Conservation (phyloP, 768 basidiomycete genomes). For the Psilocybe subaeruginosa region DNA sequence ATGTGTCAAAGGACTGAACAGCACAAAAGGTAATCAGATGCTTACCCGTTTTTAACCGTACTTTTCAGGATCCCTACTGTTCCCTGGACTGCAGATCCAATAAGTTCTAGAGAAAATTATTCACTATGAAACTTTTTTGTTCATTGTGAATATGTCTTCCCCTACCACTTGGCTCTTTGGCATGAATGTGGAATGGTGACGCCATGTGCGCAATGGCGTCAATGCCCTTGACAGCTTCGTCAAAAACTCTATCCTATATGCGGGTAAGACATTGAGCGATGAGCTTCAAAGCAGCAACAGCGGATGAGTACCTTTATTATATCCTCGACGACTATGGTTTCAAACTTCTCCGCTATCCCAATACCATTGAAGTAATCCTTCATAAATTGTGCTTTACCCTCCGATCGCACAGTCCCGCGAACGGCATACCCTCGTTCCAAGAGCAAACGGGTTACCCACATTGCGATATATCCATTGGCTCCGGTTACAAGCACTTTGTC, state of each 20-base stretch:
- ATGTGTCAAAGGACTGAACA: not conserved
- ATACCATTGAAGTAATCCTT: slow-evolving; percentile 52
- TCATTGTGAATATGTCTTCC: too few species aligned
- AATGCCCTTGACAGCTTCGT: slow-evolving; percentile 77
- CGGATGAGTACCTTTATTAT: slow-evolving; percentile 41
- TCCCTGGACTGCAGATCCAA: slow-evolving; percentile 73
- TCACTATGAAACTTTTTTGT: too few species aligned
- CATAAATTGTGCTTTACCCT: slow-evolving; percentile 59
- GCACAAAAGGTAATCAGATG: slow-evolving; percentile 13
- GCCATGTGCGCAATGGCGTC: slow-evolving; percentile 41
- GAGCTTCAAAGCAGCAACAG: too few species aligned
- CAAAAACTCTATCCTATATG: slow-evolving; percentile 71
- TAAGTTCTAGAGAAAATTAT: slow-evolving; percentile 47
- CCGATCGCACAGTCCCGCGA: slow-evolving; percentile 68
- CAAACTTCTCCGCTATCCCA: slow-evolving; percentile 57
- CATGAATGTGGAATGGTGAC: slow-evolving; percentile 57
- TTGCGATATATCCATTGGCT: too few species aligned
- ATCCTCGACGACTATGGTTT: slow-evolving; percentile 70
- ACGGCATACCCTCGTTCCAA: slow-evolving; percentile 66
- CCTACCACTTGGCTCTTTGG: slow-evolving; percentile 43
- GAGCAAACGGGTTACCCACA: slow-evolving; percentile 54
- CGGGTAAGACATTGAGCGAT: too few species aligned
- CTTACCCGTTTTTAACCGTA: slow-evolving; percentile 55
- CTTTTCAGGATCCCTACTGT: slow-evolving; percentile 66
- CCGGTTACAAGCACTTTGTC: slow-evolving; percentile 25